Conservation (phyloP, 306 rosid genomes). For the Cucurbita ficifolia region DNA sequence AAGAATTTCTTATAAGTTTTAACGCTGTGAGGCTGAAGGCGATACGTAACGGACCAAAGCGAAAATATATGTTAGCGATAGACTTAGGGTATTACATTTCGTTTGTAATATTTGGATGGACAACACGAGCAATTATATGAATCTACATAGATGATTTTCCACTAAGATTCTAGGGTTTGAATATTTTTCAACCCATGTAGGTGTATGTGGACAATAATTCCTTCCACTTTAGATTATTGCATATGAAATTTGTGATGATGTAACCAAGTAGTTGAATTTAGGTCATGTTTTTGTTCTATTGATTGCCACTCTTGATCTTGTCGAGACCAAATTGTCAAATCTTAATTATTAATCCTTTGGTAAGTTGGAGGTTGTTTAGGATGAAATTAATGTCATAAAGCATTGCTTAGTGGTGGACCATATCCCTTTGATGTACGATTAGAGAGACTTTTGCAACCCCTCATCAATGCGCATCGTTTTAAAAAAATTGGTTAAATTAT, state of each 20-base stretch:
- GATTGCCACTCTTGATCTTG: neutral
- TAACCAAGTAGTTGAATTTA: neutral
- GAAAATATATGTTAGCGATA: no score
- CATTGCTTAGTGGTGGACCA: constrained; percentile 1
- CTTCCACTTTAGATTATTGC: neutral
- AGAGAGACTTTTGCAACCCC: neutral
- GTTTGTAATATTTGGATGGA: no score
- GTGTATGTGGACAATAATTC: neutral
- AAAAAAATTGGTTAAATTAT: neutral
- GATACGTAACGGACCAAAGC: no score
- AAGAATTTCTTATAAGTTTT: no score
- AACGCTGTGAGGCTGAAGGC: no score
- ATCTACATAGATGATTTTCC: neutral
- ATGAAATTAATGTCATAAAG: neutral
- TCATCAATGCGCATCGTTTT: neutral
- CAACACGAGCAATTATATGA: no score
- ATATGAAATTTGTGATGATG: neutral
- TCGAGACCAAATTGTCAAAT: neutral
- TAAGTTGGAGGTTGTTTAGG: neutral
- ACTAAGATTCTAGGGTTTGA: neutral
- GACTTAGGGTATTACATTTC: no score
- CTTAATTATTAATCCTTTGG: neutral
- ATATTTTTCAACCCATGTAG: neutral
- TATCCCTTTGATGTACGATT: neutral
- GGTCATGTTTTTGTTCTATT: neutral